These are phyloP conservation scores for Kazachstania africana DNA, from an alignment of 805 yeast genomes.

Conservation along the genomic window DNA sequence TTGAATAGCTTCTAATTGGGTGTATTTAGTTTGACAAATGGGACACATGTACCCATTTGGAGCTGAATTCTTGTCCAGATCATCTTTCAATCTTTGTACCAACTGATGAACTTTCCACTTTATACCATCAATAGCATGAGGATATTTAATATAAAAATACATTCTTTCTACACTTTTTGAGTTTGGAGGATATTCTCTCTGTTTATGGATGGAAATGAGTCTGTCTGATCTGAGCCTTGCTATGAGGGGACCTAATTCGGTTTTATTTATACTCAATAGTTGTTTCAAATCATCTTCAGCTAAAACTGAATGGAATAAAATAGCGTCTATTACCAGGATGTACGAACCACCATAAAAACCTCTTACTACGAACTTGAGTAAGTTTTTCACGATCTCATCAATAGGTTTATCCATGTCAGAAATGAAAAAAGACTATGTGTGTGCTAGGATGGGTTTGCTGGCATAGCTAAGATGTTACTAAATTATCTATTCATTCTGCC, in stretches of 20 bases:
- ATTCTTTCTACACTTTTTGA: slow-evolving; percentile 61
- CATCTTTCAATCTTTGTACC: slow-evolving; percentile 68
- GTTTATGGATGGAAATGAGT: slow-evolving; percentile 56
- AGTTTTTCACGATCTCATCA: slow-evolving; percentile 30
- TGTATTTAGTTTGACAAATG: slow-evolving; percentile 65
- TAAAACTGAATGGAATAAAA: slow-evolving; percentile 75
- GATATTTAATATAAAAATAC: slow-evolving; percentile 76
- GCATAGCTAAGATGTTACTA: no score
- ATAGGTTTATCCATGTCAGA: slow-evolving; percentile 29
- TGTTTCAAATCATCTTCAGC: slow-evolving; percentile 85
- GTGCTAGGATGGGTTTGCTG: no score
- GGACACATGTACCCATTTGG: slow-evolving; percentile 94
- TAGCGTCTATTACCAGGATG: slow-evolving; percentile 75
- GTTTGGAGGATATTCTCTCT: slow-evolving; percentile 56
- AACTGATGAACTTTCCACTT: slow-evolving; percentile 93
- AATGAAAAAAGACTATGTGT: no score
- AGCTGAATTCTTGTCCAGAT: slow-evolving; percentile 71
- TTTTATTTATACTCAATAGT: slow-evolving; percentile 71
- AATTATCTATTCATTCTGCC: no score
- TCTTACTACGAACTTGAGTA: slow-evolving; percentile 70
- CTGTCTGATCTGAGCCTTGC: slow-evolving; percentile 78
- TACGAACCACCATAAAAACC: slow-evolving; percentile 83
- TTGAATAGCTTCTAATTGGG: slow-evolving; percentile 81
- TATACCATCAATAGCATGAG: slow-evolving; percentile 89
- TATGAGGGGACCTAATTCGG: slow-evolving; percentile 75